Evolutionary conservation across 345 rosid species (phyloP), one percentile per base, ranked within the genome.

Genomic region (Syzygium grande): DNA sequence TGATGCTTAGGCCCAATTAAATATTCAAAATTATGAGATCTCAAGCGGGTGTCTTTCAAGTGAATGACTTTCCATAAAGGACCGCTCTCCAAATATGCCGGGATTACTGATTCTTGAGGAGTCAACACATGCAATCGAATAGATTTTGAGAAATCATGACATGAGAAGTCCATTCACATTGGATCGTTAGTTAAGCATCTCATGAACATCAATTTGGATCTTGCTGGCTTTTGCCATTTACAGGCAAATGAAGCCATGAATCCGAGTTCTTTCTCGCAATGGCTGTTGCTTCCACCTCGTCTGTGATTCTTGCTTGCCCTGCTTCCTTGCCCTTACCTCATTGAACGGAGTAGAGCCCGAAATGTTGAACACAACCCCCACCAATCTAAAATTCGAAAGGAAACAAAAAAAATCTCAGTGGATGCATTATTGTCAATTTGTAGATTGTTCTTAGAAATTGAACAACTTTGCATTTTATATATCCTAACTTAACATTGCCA

Each of bases 251-350:
- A 63, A 63, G 77, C 77, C 16, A 14, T 13, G 30, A 63, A 19
- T 63, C 38, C 41, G 5, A 29, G 77, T 63, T 14, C 41, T 29
- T 29, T 63, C 77, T 29, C 41, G 41, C 11, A 16, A 21, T 63
- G 77, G 10, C 5, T 3, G 77, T 4, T 63, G 38, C 77, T 29
- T 80, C 56, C 41, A 23, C 27, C 13, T 56, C 29, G 38, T 13
- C 51, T 5, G 14, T 17, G 49, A 27, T 51, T 16, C 46, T 78
- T 13, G 34, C 59, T 87, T 61, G 30, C 87, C 65, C 52, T 52
- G 41, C 53, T 55, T 97, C 99, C 90, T 86, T 94, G 65, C 94
- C 95, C 87, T 96, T 96, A 94, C 99, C 99, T 99, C 99, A 98
- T 9, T 96, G 91, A 55, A 98, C 99, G 0, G 92, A 93, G 52